phyloP scores from a whole-genome alignment of 202 grass and related monocot species.

The Digitaria exilis region DNA sequence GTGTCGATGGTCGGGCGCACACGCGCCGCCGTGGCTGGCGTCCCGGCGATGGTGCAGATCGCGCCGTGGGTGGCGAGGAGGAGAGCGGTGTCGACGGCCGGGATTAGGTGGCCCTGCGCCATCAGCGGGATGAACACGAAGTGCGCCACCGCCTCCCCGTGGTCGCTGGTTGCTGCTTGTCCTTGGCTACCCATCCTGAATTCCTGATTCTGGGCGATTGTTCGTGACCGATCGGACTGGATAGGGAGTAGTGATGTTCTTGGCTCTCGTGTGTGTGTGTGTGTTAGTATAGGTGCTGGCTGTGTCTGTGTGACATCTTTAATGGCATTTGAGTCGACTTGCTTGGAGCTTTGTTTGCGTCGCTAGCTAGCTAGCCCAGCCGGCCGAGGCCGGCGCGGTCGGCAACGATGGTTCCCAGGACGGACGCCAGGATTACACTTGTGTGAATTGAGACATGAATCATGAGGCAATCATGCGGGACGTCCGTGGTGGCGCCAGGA shows the following conservation, averaged over 20 bases:
- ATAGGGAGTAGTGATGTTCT: background rate
- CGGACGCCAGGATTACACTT: background rate
- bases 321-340: background rate
- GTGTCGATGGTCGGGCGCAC: slow-evolving; percentile 37
- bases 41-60: slow-evolving; percentile 42
- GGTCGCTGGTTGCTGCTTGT: background rate
- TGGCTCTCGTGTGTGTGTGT: background rate
- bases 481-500: background rate
- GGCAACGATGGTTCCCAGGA: background rate
- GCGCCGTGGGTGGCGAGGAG: slow-evolving; percentile 47
- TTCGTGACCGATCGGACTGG: background rate
- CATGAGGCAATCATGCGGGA: too few relatives aligned
- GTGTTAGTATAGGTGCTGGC: background rate
- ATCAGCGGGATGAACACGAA: slow-evolving; percentile 67
- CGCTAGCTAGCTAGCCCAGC: background rate
- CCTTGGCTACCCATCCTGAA: background rate
- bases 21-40: slow-evolving; percentile 39
- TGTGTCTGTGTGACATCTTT: background rate
- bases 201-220: background rate
- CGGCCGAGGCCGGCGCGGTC: background rate
- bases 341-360: background rate
- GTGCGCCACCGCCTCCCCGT: slow-evolving; percentile 34
- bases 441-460: background rate
- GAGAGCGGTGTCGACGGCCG: slow-evolving; percentile 50
- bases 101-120: slow-evolving; percentile 59